Conservation (phyloP, 306 rosid species). For the Acacia crassicarpa region DNA sequence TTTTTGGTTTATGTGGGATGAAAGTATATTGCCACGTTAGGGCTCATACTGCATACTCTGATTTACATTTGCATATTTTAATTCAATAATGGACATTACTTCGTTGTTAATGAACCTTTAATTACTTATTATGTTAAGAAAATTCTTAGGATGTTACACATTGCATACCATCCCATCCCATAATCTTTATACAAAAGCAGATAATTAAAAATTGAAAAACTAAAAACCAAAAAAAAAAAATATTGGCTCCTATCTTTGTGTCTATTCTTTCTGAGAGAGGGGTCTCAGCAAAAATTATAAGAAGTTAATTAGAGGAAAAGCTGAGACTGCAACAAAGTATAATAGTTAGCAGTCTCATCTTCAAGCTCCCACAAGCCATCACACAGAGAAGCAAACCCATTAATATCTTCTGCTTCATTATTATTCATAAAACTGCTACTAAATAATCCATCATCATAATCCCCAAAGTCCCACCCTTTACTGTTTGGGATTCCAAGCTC, state of each 20-base stretch:
- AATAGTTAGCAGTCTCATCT: slow-evolving; percentile 83
- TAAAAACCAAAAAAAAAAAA: slow-evolving; percentile 16
- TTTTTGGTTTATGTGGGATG: too few species aligned
- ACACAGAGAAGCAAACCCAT: slow-evolving; percentile 38
- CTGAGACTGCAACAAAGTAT: slow-evolving; percentile 67
- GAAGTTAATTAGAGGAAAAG: slow-evolving; percentile 37
- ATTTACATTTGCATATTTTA: too few species aligned
- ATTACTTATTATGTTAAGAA: too few species aligned
- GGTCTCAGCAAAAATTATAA: not conserved
- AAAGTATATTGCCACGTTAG: too few species aligned
- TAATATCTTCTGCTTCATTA: slow-evolving; percentile 13
- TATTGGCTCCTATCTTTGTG: not conserved
- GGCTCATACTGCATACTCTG: too few species aligned
- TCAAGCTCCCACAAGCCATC: slow-evolving; percentile 82
- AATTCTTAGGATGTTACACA: too few species aligned
- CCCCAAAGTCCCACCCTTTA: slow-evolving; percentile 17
- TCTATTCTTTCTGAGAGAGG: not conserved
- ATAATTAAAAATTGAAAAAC: not conserved
- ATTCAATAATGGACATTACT: too few species aligned
- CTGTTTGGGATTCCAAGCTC: slow-evolving; percentile 82
- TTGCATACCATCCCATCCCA: not conserved
- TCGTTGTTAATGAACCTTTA: too few species aligned
- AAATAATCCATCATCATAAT: not conserved
- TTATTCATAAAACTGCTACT: not conserved
- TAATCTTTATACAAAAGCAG: slow-evolving; percentile 29